phyloP scores from a whole-genome alignment of 2,329 filamentous ascomycete genomes.

The Penicillium paneum region DNA sequence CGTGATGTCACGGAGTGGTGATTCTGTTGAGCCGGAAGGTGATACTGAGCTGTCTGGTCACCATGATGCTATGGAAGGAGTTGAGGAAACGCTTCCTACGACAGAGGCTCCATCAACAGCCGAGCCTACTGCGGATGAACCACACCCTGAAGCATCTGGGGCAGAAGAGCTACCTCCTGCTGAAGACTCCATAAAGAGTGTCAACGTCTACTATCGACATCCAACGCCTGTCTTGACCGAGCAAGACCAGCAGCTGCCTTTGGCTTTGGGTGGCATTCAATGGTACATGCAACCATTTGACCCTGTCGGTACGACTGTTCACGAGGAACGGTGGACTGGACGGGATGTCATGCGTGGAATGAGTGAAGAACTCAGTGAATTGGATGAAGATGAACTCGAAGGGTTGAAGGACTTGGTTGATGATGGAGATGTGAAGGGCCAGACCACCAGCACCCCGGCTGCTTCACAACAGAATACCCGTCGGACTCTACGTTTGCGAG shows the following conservation, averaged over 20 bases:
- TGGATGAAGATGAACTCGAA: slow-evolving; percentile 75
- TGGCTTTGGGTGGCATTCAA: slow-evolving; percentile 72
- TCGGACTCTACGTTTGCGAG: slow-evolving; percentile 21
- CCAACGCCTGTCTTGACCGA: slow-evolving; percentile 44
- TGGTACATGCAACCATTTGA: slow-evolving; percentile 87
- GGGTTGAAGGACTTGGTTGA: slow-evolving; percentile 61
- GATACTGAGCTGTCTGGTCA: slow-evolving; percentile 35
- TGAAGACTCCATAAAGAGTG: slow-evolving; percentile 18
- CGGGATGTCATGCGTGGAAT: slow-evolving; percentile 68
- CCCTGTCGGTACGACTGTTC: slow-evolving; percentile 72
- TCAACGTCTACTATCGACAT: slow-evolving; percentile 44
- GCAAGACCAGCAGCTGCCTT: slow-evolving; percentile 45
- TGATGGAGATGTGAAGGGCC: slow-evolving; percentile 44
- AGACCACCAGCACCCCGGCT: slow-evolving; percentile 15
- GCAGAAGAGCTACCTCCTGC: slow-evolving; percentile 14
- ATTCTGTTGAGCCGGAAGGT: slow-evolving; percentile 42
- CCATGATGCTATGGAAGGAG: slow-evolving; percentile 25
- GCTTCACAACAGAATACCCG: slow-evolving; percentile 17
- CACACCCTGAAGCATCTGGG: slow-evolving; percentile 8
- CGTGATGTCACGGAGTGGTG: slow-evolving; percentile 52
- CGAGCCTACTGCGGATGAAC: slow-evolving; percentile 2
- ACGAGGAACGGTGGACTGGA: slow-evolving; percentile 71
- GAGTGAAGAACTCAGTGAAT: slow-evolving; percentile 85
- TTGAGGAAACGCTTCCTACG: slow-evolving; percentile 13
- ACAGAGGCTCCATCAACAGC: slow-evolving; percentile 12